Percentiles rank a stretch among this genome's conserved stretches.
These are phyloP conservation scores for Phaeolepiota aurea DNA, from an alignment of 768 basidiomycete species.

Conservation along the genomic window DNA sequence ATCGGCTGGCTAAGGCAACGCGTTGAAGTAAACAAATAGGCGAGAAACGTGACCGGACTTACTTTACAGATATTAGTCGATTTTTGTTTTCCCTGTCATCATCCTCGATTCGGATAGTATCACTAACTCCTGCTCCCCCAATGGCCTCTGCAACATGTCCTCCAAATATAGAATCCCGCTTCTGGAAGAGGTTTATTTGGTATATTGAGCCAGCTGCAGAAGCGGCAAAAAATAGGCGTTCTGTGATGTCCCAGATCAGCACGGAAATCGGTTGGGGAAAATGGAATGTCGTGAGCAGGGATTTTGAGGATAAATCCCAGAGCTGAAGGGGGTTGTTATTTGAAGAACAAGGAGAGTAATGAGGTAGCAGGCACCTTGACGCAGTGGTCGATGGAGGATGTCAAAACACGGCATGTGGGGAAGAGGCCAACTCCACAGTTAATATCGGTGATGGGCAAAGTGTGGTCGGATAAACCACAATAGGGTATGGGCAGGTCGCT, in stretches of 20 bases:
- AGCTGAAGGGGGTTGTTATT: slow-evolving; percentile 34
- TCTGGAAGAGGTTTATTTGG: slow-evolving; percentile 72
- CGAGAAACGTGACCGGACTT: no score
- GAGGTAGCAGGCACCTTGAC: slow-evolving; percentile 63
- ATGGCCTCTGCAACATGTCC: slow-evolving; percentile 53
- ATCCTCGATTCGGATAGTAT: slow-evolving; percentile 62
- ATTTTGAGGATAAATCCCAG: slow-evolving; percentile 71
- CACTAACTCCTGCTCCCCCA: slow-evolving; percentile 64
- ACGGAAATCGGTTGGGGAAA: slow-evolving; percentile 71
- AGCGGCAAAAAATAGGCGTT: slow-evolving; percentile 84
- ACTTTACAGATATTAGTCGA: slow-evolving; percentile 70
- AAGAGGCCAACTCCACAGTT: slow-evolving; percentile 73
- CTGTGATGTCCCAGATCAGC: slow-evolving; percentile 74
- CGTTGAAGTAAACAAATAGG: slow-evolving; percentile 4
- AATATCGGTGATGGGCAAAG: slow-evolving; percentile 80
- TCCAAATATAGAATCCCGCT: slow-evolving; percentile 46
- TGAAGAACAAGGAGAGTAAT: slow-evolving; percentile 1
- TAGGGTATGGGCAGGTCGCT: slow-evolving; percentile 70
- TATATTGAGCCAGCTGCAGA: slow-evolving; percentile 69
- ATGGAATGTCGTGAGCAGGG: slow-evolving; percentile 79
- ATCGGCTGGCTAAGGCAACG: slow-evolving; percentile 51
- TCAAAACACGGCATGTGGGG: slow-evolving; percentile 69
- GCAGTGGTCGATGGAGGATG: slow-evolving; percentile 81
- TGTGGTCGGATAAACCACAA: slow-evolving; percentile 83
- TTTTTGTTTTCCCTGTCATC: slow-evolving; percentile 38